Conservation (phyloP, 2,329 filamentous ascomycete genomes). For the Onygenales sp. region DNA sequence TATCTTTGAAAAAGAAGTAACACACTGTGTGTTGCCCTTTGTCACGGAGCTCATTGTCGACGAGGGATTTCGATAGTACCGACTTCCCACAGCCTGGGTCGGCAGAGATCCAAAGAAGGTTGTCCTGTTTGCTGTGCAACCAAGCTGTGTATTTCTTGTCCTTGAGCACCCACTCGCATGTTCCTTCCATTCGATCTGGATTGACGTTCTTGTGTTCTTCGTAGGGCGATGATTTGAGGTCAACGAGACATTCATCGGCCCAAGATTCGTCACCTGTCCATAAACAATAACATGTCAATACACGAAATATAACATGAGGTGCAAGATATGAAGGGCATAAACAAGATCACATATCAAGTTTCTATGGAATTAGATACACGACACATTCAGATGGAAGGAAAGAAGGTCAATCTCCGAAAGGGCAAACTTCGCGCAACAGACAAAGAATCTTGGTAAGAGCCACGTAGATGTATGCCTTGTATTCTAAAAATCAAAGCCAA, state of each 20-base stretch:
- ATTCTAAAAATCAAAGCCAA: too few relatives aligned
- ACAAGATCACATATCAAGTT: too few relatives aligned
- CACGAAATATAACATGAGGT: too few relatives aligned
- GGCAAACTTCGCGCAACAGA: too few relatives aligned
- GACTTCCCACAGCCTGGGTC: constrained; percentile 35
- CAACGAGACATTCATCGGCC: constrained; percentile 14
- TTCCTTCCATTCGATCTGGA: constrained; percentile 18
- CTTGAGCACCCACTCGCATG: constrained; percentile 26
- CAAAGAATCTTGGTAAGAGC: too few relatives aligned
- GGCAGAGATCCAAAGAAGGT: constrained; percentile 31
- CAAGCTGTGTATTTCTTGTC: constrained; percentile 19
- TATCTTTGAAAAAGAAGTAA: constrained; percentile 34
- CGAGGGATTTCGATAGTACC: constrained; percentile 25
- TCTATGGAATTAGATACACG: too few relatives aligned
- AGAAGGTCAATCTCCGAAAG: too few relatives aligned
- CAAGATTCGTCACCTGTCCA: too few relatives aligned
- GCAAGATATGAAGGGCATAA: too few relatives aligned
- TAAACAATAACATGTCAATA: too few relatives aligned
- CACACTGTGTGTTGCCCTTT: constrained; percentile 15
- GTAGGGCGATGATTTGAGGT: constrained; percentile 20
- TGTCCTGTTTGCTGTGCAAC: constrained; percentile 12
- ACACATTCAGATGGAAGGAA: too few relatives aligned
- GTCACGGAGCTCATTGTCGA: constrained; percentile 20
- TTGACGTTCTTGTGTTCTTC: constrained; percentile 24
- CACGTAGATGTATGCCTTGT: too few relatives aligned